Percentiles rank a stretch among this genome's conserved stretches.
phyloP scores from a whole-genome alignment of 805 yeast species.

The Candida nonsorbophila region DNA sequence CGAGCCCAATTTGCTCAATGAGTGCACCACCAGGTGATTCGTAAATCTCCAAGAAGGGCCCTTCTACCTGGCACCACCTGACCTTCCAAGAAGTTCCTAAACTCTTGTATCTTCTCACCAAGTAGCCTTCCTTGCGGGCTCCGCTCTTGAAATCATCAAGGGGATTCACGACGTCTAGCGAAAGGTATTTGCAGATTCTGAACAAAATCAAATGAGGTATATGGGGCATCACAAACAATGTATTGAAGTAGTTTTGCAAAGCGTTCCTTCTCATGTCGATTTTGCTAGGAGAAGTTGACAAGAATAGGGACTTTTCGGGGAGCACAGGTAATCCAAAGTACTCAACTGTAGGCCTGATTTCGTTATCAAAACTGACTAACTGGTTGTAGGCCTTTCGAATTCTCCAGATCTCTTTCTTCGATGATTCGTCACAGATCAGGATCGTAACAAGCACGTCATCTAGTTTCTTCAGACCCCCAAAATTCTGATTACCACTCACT shows the following conservation, averaged over 20 bases:
- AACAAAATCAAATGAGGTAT: constrained; percentile 49
- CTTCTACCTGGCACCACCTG: constrained; percentile 63
- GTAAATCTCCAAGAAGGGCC: constrained; percentile 49
- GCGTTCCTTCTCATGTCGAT: constrained; percentile 56
- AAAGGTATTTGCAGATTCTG: constrained; percentile 58
- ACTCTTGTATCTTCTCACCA: constrained; percentile 61
- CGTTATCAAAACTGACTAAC: constrained; percentile 56
- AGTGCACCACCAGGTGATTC: constrained; percentile 53
- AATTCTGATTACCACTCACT: constrained; percentile 12
- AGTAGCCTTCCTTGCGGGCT: constrained; percentile 56
- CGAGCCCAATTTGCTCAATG: constrained; percentile 47
- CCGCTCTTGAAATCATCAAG: constrained; percentile 50
- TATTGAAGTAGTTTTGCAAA: constrained; percentile 55
- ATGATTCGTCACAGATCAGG: constrained; percentile 56
- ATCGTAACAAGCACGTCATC: constrained; percentile 62
- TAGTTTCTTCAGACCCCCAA: constrained; percentile 31
- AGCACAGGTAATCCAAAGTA: constrained; percentile 54
- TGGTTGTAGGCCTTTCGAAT: constrained; percentile 60
- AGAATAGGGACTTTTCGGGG: constrained; percentile 60
- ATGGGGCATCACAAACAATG: constrained; percentile 52
- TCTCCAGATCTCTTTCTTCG: constrained; percentile 68
- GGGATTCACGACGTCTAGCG: constrained; percentile 61
- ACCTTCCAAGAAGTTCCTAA: constrained; percentile 62
- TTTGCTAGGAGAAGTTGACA: constrained; percentile 55
- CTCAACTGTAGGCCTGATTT: constrained; percentile 47